These are phyloP conservation scores for Monosporascus sp. DNA, from an alignment of 2,329 filamentous ascomycete genomes.

Conservation along the genomic window DNA sequence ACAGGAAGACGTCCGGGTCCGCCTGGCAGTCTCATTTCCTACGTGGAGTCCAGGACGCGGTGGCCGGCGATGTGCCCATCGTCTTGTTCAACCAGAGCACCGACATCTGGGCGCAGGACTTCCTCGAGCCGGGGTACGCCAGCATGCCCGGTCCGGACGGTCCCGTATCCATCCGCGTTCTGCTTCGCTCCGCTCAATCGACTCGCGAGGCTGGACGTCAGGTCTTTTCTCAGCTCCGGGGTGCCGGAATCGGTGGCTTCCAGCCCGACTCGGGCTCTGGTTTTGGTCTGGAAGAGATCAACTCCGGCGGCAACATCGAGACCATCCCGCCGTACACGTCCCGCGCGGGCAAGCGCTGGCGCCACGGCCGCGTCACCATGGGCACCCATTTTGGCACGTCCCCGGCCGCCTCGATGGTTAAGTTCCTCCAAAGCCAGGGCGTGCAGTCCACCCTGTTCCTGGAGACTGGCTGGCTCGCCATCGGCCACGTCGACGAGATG, in stretches of 20 bases:
- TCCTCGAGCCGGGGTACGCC: slow-evolving; percentile 32
- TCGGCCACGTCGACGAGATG: slow-evolving; percentile 31
- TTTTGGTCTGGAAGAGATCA: neutral
- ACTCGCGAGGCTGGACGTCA: slow-evolving; percentile 23
- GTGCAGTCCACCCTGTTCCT: slow-evolving; percentile 30
- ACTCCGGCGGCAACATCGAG: slow-evolving; percentile 28
- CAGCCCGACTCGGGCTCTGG: slow-evolving; percentile 11
- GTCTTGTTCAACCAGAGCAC: slow-evolving; percentile 13
- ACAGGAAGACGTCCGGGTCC: too few species aligned
- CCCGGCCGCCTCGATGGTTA: neutral
- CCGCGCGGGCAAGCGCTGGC: slow-evolving; percentile 19
- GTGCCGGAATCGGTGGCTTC: slow-evolving; percentile 25
- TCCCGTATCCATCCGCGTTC: slow-evolving; percentile 25
- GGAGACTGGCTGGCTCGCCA: slow-evolving; percentile 26
- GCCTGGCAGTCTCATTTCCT: too few species aligned
- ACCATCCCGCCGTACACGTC: slow-evolving; percentile 31
- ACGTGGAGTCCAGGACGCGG: neutral
- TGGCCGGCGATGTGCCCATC: neutral
- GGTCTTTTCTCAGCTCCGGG: slow-evolving; percentile 28
- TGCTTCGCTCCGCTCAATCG: slow-evolving; percentile 27
- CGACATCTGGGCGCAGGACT: slow-evolving; percentile 35
- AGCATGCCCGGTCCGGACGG: slow-evolving; percentile 33
- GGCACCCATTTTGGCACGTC: neutral
- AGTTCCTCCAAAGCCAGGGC: slow-evolving; percentile 21
- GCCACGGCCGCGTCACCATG: neutral